Evolutionary conservation across 768 basidiomycete species (phyloP).

Genomic region (Leccinum sublutescens): DNA sequence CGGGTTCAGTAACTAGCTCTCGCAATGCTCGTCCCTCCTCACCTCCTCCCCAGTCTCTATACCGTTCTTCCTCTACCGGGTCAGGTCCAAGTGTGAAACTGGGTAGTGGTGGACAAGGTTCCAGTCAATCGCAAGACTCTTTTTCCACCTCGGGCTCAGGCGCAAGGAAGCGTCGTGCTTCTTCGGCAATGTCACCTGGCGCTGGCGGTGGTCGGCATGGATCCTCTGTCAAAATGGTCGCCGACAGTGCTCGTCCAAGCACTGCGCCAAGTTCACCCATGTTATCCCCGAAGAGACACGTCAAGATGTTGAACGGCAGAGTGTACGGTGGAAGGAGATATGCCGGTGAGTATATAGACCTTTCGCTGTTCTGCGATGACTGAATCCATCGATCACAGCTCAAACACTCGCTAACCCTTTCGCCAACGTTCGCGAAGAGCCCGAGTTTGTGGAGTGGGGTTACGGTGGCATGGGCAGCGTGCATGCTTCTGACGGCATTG

Average conservation of each 20-base stretch:
- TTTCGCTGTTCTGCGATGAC: background rate
- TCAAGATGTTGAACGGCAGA: slow-evolving; percentile 81
- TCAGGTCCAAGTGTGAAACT: slow-evolving; percentile 8
- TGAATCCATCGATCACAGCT: slow-evolving; percentile 5
- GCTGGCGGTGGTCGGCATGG: slow-evolving; percentile 33
- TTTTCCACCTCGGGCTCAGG: slow-evolving; percentile 1
- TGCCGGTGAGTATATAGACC: slow-evolving; percentile 16
- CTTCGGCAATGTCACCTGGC: slow-evolving; percentile 21
- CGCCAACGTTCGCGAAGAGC: slow-evolving; percentile 59
- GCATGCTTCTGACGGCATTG: slow-evolving; percentile 25
- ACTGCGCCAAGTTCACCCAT: slow-evolving; percentile 9
- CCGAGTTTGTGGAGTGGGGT: slow-evolving; percentile 92
- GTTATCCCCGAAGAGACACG: slow-evolving; percentile 31
- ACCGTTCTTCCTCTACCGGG: slow-evolving; percentile 23
- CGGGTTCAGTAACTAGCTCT: slow-evolving; percentile 12
- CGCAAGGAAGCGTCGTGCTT: slow-evolving; percentile 19
- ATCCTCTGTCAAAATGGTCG: slow-evolving; percentile 6
- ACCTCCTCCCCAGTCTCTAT: slow-evolving; percentile 15
- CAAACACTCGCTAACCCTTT: slow-evolving; percentile 54
- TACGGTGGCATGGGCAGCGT: slow-evolving; percentile 81
- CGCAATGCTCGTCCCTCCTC: slow-evolving; percentile 8
- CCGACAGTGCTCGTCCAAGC: slow-evolving; percentile 4
- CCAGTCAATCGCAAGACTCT: background rate
- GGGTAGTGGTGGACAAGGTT: background rate
- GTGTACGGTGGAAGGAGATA: slow-evolving; percentile 62